phyloP scores from a whole-genome alignment of 129 eudicot genomes.

The Helianthus tuberosus region DNA sequence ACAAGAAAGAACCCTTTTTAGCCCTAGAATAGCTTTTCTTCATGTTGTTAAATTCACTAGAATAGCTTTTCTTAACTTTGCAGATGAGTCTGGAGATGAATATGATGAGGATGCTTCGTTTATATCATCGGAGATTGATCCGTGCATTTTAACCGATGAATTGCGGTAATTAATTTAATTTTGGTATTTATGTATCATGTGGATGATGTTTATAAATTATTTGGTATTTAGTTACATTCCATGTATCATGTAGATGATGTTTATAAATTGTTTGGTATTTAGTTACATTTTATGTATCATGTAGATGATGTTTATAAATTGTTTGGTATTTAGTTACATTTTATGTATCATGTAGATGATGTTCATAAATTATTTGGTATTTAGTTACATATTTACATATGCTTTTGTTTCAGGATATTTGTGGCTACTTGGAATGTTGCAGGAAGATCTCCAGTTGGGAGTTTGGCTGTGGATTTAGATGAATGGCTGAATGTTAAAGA shows the following conservation, averaged over 20 bases:
- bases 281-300: too few relatives aligned
- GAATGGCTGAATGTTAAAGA: conserved; percentile 85
- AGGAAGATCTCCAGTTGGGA: conserved; percentile 84
- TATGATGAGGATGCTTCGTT: conserved; percentile 46
- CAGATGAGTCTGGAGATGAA: conserved; percentile 40
- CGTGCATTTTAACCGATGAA: conserved; percentile 46
- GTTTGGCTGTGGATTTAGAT: conserved; percentile 77
- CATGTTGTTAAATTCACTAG: conserved; percentile 6
- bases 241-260: too few relatives aligned
- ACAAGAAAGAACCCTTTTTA: too few relatives aligned
- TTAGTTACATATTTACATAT: neutral
- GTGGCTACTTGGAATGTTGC: conserved; percentile 98
- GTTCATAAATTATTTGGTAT: conserved; percentile 10
- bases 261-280: too few relatives aligned
- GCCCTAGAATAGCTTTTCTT: too few relatives aligned
- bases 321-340: neutral
- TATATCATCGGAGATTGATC: conserved; percentile 48
- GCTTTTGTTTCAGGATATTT: conserved; percentile 56
- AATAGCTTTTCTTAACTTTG: conserved; percentile 16
- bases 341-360: neutral
- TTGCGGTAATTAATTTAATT: conserved; percentile 45
- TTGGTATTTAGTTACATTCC: too few relatives aligned
- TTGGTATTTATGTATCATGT: neutral
- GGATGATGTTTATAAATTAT: too few relatives aligned
- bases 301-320: conserved; percentile 17